Evolutionary conservation across 495 filamentous ascomycete species (phyloP), one percentile per base, ranked within the genome.

Genomic region (Tuber melanosporum): DNA sequence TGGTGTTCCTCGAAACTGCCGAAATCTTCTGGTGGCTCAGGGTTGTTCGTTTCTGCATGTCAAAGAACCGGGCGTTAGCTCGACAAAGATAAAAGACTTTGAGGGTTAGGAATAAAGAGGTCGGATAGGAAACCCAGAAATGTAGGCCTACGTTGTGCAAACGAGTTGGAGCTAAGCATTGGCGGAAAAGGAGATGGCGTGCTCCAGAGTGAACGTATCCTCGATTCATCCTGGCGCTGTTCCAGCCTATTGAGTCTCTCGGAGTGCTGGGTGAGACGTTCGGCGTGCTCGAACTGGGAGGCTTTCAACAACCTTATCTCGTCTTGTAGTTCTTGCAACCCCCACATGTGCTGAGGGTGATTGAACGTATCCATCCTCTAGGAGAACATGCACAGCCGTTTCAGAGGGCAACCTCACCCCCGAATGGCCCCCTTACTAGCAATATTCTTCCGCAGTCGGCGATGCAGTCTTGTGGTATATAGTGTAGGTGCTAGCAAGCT

Each of bases 1-100:
- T 92, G 91, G 72, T 93, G 89, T 81, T 92, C 93, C 83, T 97
- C 94, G 75, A 97, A 95, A 72, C 90, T 90, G 79, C 91, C 92
- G 83, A 98, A 93, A 20, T 91, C 89, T 79, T 95, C 94, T 44
- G 88, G 89, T 22, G 91, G 84, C 14, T 92, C 89, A 82, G 93
- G 91, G 78, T 91, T 92, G 46, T 91, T 83, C 3, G 93, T 90
- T 44, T 91, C 94, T 97, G 82, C 71, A 73, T 20, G 62, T 73
- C 20, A 80, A 74, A 71, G 8, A 71, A 52, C 44, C 43, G 62
- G 70, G 39, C 46, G 72, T 79, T 71, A 81, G 79, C 66, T 71
- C 26, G 71, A 43, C 49, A 49, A 77, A 77, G 77, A 42, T 46
- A 43, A 74, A 71, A 17, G 73, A 9, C 8, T 66, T 66, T 43